A percentile compares a stretch with the other conserved stretches of the same genome.
These are phyloP conservation scores for Aspergillus oerlinghausenensis DNA, from an alignment of 2,329 filamentous ascomycete species.

Conservation along the genomic window DNA sequence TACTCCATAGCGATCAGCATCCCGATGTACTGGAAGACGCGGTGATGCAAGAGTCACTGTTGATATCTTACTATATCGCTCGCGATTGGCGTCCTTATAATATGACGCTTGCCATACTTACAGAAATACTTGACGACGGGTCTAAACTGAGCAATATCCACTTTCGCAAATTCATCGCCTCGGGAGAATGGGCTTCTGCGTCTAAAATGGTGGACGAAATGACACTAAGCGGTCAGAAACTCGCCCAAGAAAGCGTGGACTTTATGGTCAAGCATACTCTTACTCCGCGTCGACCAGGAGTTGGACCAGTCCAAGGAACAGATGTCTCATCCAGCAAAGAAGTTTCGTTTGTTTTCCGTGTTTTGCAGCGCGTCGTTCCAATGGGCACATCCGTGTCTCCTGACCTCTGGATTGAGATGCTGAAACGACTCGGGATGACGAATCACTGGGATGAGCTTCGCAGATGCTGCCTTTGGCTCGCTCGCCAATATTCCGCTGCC, in stretches of 20 bases:
- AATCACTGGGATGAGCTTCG: conserved; percentile 49
- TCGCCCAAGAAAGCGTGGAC: conserved; percentile 43
- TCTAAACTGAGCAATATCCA: conserved; percentile 34
- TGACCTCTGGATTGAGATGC: conserved; percentile 52
- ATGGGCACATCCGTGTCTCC: conserved; percentile 40
- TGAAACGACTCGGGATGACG: conserved; percentile 57
- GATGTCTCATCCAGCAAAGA: conserved; percentile 34
- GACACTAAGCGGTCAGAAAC: conserved; percentile 38
- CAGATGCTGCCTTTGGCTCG: conserved; percentile 50
- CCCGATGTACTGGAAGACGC: conserved; percentile 58
- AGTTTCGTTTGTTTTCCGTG: conserved; percentile 41
- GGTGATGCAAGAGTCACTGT: conserved; percentile 50
- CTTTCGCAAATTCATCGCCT: conserved; percentile 35
- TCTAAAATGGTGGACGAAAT: conserved; percentile 46
- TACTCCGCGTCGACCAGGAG: conserved; percentile 24
- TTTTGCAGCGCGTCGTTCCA: conserved; percentile 46
- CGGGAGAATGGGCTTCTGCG: conserved; percentile 27
- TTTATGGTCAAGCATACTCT: conserved; percentile 38
- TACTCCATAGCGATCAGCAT: conserved; percentile 59
- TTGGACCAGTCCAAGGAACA: conserved; percentile 20
- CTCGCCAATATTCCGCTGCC: conserved; percentile 33
- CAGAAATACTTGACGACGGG: conserved; percentile 30
- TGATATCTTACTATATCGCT: conserved; percentile 49
- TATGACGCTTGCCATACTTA: conserved; percentile 53
- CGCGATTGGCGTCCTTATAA: conserved; percentile 51